Base-by-base conservation (phyloP, 2,329 filamentous ascomycete species). In the Arthrinium puccinioides region DNA sequence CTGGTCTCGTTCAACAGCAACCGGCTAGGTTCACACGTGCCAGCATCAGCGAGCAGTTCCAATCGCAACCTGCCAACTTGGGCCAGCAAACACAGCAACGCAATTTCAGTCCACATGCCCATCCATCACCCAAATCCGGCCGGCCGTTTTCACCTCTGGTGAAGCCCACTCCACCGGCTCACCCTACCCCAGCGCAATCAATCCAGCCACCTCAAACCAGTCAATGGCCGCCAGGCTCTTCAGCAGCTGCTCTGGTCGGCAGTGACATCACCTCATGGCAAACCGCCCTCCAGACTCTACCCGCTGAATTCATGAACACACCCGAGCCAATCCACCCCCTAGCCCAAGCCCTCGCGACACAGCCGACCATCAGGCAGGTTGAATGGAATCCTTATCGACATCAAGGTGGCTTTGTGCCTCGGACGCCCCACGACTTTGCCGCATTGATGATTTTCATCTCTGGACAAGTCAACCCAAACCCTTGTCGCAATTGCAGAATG, bases 391-490 rank as follows among this genome's bases (percentile, higher is more conserved):
- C 36, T 27, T 48, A 49, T 24, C 52, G 53, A 11, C 46, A 47
- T 29, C 41, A 48, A 21, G 51, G 51, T 9, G 43, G 47, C 6
- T 56, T 54, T 27, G 45, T 49, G 4, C 51, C 50, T 3, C 46
- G 51, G 24, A 51, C 44, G 3, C 21, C 49, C 28, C 40, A 47
- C 28, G 53, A 55, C 38, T 52, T 43, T 38, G 43, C 47, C 33
- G 47, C 52, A 20, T 36, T 54, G 29, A 53, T 56, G 53, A 55
- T 56, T 26, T 56, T 48, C 21, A 23, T 54, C 23, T 54, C 46
- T 6, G 53, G 53, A 6, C 49, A 54, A 31, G 40, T 52, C 35
- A 55, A 50, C 29, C 49, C 49, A 3, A 51, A 54, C 16, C 53
- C 53, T 11, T 56, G 53, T 26, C 47, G 47, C 10, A 50, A 53